A percentile compares a stretch with the other conserved stretches of the same genome.
These are phyloP conservation scores for Boletus subcaerulescens DNA, from an alignment of 768 basidiomycete genomes.

Conservation along the genomic window DNA sequence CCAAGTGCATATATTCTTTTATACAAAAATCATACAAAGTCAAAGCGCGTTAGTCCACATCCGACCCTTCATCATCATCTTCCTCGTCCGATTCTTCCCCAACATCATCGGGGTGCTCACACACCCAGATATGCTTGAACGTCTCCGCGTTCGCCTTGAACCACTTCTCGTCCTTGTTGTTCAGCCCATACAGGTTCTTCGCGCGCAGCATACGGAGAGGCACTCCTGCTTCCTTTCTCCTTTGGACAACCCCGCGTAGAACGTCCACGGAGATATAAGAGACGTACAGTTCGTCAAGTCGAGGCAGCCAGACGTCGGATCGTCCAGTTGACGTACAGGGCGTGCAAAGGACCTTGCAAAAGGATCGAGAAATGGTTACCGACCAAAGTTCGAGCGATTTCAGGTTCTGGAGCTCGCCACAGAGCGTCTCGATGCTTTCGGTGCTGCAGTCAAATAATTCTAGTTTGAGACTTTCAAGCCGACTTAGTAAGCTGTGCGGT, in stretches of 20 bases:
- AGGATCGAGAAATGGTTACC: too few relatives aligned
- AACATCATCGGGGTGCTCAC: too few relatives aligned
- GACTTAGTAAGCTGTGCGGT: conserved; percentile 38
- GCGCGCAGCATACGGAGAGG: conserved; percentile 48
- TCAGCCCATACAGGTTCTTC: conserved; percentile 43
- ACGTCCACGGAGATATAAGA: conserved; percentile 29
- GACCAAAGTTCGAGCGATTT: too few relatives aligned
- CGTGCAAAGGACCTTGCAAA: conserved; percentile 3
- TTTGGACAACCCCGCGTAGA: conserved; percentile 32
- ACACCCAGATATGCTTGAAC: background rate
- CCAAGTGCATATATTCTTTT: too few relatives aligned
- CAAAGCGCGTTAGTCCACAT: too few relatives aligned
- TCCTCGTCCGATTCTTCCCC: too few relatives aligned
- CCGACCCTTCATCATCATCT: too few relatives aligned
- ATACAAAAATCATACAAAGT: too few relatives aligned
- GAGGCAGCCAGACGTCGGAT: conserved; percentile 41
- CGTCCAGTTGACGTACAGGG: background rate
- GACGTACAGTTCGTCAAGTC: conserved; percentile 48
- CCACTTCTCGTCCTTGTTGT: conserved; percentile 46
- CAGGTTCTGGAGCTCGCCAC: conserved; percentile 48
- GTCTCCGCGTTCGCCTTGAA: conserved; percentile 46
- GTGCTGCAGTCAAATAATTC: conserved; percentile 44
- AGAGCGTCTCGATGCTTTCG: conserved; percentile 36
- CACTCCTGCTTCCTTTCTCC: conserved; percentile 39
- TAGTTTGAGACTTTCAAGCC: conserved; percentile 53